phyloP scores from a whole-genome alignment of 345 rosid species.

The Toxicodendron radicans region DNA sequence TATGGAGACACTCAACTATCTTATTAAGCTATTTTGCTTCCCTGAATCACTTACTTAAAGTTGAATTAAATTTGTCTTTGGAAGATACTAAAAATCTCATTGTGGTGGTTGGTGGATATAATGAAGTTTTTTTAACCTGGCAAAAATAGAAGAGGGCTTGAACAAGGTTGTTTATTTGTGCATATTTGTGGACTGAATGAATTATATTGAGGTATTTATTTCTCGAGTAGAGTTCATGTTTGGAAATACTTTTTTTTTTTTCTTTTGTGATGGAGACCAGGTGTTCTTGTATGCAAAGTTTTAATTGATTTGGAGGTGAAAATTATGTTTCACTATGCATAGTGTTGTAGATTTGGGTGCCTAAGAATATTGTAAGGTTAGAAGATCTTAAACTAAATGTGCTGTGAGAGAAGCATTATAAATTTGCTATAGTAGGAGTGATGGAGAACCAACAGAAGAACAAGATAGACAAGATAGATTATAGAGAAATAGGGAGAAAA shows the following conservation, averaged over 20 bases:
- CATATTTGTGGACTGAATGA: not conserved
- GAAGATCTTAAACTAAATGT: not conserved
- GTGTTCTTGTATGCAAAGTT: not conserved
- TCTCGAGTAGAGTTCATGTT: not conserved
- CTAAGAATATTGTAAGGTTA: not conserved
- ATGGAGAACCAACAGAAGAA: too few species aligned
- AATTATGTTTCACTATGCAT: not conserved
- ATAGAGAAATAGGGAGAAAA: too few species aligned
- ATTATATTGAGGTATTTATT: not conserved
- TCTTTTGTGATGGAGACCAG: too few species aligned
- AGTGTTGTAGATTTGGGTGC: not conserved
- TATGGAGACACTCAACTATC: not conserved
- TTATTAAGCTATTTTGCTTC: not conserved
- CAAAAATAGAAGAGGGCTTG: not conserved
- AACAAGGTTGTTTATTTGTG: not conserved
- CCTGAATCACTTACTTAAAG: not conserved
- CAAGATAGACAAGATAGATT: too few species aligned
- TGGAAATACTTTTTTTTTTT: too few species aligned
- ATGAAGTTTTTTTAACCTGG: too few species aligned
- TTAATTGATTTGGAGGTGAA: not conserved
- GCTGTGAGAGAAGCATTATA: not conserved
- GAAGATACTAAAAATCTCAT: not conserved
- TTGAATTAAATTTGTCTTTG: not conserved
- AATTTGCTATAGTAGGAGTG: not conserved
- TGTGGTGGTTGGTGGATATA: too few species aligned